Base-by-base conservation (phyloP, 306 rosid genomes). In the Albizia julibrissin region DNA sequence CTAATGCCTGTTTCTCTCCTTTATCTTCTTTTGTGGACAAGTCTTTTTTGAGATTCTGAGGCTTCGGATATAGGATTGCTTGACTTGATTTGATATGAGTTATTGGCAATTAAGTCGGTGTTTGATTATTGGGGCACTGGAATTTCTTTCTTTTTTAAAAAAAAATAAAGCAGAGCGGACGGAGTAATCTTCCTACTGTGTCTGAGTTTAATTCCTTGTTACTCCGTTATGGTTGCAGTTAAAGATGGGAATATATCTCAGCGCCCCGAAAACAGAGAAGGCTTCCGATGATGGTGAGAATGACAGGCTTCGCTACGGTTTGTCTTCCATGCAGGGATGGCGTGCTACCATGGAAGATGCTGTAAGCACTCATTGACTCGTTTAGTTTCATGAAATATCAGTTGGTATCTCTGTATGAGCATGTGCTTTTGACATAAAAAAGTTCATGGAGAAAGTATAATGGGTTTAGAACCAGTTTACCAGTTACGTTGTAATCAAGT, bases 271-370 rank as follows among this genome's bases (percentile, higher is more conserved):
- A 79, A 91, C 93, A 29, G 95, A 91, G 15, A 89, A 91, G 87
- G 85, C 77, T 74, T 89, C 95, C 9, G 91, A 88, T 40, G 95
- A 91, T 22, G 93, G 91, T 10, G 95, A 82, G 81, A 91, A 88
- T 64, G 86, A 70, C 43, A 84, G 69, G 50, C 89, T 91, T 73
- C 85, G 89, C 54, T 91, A 79, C 3, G 93, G 93, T n/a, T 33
- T 83, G 33, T 91, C 95, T 40, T 91, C 95, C 40, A 91, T 91
- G 95, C 95, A 91, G 79, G 95, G 95, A 24, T 89, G 93, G 93
- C 89, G 95, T 82, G 84, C 95, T 15, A 81, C 87, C 75, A 91
- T 89, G 95, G 95, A 91, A 84, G 95, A 91, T 82, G 93, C 95
- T 67, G 95, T 84, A 64, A 74, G 87, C 78, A 58, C 18, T 33